phyloP scores from a whole-genome alignment of 1,284 basidiomycete species.

The Melampsora larici-populina region DNA sequence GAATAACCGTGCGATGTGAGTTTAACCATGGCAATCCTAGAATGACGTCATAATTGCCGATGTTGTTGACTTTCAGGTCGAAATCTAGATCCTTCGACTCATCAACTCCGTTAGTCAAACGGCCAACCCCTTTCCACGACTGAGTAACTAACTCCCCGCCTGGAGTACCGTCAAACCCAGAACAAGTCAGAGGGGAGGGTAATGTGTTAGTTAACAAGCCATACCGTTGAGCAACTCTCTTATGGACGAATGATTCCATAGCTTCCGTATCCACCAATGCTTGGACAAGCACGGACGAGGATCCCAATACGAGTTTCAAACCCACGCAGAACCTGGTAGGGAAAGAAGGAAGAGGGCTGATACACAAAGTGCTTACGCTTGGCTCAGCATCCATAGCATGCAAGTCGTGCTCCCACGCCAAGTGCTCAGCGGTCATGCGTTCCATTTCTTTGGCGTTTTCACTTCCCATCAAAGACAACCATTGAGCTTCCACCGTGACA shows the following conservation, averaged over 20 bases:
- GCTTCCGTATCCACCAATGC: constrained; percentile 18
- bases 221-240: neutral
- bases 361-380: neutral
- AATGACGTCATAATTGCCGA: constrained; percentile 5
- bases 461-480: no score
- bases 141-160: neutral
- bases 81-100: neutral
- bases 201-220: neutral
- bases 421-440: no score
- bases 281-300: neutral
- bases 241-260: constrained; percentile 17
- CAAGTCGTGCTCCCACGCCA: no score
- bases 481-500: no score
- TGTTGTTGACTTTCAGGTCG: neutral
- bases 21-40: constrained; percentile 27
- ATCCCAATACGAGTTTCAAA: neutral
- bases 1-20: neutral
- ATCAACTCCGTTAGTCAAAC: neutral
- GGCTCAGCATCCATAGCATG: no score
- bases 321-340: neutral
- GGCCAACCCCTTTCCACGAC: neutral
- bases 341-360: neutral
- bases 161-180: constrained; percentile 9
- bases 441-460: no score
- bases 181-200: neutral